These are phyloP conservation scores for Asterochloris sp. DNA, from an alignment of 139 green algal species.

Conservation along the genomic window DNA sequence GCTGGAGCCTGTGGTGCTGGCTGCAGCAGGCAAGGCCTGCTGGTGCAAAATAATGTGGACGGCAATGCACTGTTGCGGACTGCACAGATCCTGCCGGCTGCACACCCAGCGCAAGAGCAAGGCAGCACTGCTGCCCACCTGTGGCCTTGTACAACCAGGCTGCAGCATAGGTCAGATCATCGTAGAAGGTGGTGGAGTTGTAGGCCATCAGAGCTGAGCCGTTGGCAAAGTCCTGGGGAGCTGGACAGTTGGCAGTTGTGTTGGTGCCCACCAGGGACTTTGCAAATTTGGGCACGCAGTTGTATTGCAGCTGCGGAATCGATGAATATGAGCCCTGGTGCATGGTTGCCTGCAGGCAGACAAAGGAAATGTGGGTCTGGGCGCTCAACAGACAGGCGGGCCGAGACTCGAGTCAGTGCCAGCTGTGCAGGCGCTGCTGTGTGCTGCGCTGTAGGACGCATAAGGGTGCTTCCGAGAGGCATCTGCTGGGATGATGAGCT, in stretches of 20 bases:
- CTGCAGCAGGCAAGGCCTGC: background rate
- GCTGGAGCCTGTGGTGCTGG: background rate
- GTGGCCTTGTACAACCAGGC: constrained; percentile 68
- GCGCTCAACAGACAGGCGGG: too few relatives aligned
- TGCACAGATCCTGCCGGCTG: too few relatives aligned
- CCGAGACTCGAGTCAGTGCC: too few relatives aligned
- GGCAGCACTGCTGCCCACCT: background rate
- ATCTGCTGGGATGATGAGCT: too few relatives aligned
- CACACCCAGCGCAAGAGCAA: background rate
- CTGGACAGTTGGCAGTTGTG: background rate
- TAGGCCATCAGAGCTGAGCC: constrained; percentile 37
- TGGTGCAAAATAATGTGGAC: too few relatives aligned
- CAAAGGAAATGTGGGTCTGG: background rate
- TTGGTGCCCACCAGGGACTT: background rate
- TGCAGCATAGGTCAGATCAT: constrained; percentile 67
- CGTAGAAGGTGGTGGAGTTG: constrained; percentile 50
- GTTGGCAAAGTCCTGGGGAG: background rate
- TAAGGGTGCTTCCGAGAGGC: too few relatives aligned
- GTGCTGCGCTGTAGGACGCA: too few relatives aligned
- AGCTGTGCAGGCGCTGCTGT: too few relatives aligned
- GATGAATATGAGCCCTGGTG: background rate
- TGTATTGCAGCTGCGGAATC: background rate
- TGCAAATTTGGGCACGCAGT: constrained; percentile 18
- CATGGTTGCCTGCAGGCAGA: constrained; percentile 10
- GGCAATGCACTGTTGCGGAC: too few relatives aligned